A percentile compares a stretch with the other conserved stretches of the same genome.
Conservation (phyloP, 345 rosid species). For the Syzygium jambos region DNA sequence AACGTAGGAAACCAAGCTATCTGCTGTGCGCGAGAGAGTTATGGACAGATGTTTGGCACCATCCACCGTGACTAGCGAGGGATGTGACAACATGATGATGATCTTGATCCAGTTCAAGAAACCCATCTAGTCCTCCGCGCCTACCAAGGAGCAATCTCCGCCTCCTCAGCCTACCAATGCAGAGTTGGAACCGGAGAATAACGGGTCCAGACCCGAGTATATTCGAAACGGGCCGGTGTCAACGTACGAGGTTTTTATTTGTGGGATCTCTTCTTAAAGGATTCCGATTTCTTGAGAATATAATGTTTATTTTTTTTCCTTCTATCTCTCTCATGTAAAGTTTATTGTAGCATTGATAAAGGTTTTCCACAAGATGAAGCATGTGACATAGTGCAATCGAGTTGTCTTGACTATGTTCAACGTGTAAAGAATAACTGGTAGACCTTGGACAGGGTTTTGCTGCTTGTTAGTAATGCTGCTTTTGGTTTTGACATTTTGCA, state of each 20-base stretch:
- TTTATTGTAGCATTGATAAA: background rate
- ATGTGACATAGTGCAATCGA: background rate
- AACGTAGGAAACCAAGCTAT: conserved; percentile 75
- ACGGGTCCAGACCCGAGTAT: background rate
- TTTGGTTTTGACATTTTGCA: background rate
- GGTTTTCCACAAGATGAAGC: background rate
- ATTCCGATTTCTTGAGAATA: background rate
- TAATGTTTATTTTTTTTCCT: background rate
- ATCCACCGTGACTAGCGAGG: conserved; percentile 60
- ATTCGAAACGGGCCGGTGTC: background rate
- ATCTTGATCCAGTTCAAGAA: conserved; percentile 78
- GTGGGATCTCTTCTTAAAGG: background rate
- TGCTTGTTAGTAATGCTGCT: background rate
- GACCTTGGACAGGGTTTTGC: background rate
- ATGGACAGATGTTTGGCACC: conserved; percentile 89
- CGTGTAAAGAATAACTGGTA: background rate
- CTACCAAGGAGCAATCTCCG: background rate
- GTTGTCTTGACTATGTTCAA: background rate
- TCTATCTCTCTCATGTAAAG: background rate
- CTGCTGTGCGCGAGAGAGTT: conserved; percentile 70
- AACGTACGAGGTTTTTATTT: background rate
- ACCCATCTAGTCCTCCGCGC: conserved; percentile 1
- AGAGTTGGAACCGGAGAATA: background rate
- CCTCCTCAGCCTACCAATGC: background rate
- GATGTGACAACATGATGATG: conserved; percentile 99